A percentile compares a stretch with the other conserved stretches of the same genome.
Evolutionary conservation across 2,329 filamentous ascomycete genomes (phyloP).

Genomic region (Colletotrichum sp.): DNA sequence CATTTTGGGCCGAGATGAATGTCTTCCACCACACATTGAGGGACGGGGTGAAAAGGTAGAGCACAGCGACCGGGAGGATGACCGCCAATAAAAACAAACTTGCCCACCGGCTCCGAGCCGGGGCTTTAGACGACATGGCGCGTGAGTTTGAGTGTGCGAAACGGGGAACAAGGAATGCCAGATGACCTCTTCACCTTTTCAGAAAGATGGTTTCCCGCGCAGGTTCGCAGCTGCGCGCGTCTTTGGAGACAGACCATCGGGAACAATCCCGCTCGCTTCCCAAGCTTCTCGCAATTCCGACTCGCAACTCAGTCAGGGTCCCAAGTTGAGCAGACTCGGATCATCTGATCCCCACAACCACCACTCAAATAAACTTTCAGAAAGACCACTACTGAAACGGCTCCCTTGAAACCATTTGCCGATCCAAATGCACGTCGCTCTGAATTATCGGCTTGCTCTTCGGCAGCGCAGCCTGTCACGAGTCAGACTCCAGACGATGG

Average conservation of each 20-base stretch:
- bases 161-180: not conserved
- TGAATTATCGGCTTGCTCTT: no score
- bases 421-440: not conserved
- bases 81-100: not conserved
- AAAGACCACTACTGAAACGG: not conserved
- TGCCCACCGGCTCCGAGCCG: not conserved
- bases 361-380: not conserved
- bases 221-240: not conserved
- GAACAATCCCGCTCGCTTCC: not conserved
- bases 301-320: no score
- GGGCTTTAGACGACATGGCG: not conserved
- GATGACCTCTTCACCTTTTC: not conserved
- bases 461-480: not conserved
- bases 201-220: not conserved
- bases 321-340: not conserved
- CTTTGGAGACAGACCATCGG: not conserved
- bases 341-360: not conserved
- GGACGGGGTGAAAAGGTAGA: not conserved
- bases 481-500: not conserved
- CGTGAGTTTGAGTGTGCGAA: not conserved
- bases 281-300: not conserved
- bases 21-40: not conserved
- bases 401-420: not conserved
- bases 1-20: rapidly evolving
- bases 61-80: not conserved